Evolutionary conservation across 208 protist genomes (phyloP).

Genomic region (Naegleria lovaniensis): DNA sequence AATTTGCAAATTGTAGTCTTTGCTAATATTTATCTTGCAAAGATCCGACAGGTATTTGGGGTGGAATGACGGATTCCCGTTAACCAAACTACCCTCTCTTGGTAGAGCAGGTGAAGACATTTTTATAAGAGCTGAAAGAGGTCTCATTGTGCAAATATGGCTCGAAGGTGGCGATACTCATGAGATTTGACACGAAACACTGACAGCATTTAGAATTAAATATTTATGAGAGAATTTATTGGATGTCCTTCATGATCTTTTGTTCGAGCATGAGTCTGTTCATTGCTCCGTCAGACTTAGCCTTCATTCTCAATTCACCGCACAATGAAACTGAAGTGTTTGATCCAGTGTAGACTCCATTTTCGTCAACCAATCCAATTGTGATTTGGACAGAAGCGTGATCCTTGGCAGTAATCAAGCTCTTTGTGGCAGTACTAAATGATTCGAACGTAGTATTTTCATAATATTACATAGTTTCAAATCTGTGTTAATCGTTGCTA

Average conservation of each 20-base stretch:
- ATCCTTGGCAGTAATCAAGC: slow-evolving; percentile 64
- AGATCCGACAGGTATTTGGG: not conserved
- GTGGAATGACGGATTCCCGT: not conserved
- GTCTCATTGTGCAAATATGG: too few relatives aligned
- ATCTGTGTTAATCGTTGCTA: not conserved
- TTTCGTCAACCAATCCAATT: slow-evolving; percentile 81
- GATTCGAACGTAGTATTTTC: not conserved
- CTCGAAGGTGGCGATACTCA: too few relatives aligned
- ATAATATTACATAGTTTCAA: too few relatives aligned
- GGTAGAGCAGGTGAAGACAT: too few relatives aligned
- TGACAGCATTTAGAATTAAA: not conserved
- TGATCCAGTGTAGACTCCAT: slow-evolving; percentile 78
- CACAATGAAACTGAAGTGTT: slow-evolving; percentile 84
- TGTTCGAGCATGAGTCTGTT: slow-evolving; percentile 70
- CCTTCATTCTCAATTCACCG: slow-evolving; percentile 83
- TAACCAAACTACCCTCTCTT: too few relatives aligned
- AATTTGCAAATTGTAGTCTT: not conserved
- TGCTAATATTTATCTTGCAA: not conserved
- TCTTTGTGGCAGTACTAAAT: slow-evolving; percentile 27
- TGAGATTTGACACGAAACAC: too few relatives aligned
- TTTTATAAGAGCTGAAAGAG: too few relatives aligned
- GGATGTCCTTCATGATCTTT: slow-evolving; percentile 42
- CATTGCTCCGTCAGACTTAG: slow-evolving; percentile 83
- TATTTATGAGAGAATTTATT: not conserved
- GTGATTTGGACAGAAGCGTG: slow-evolving; percentile 90